These are phyloP conservation scores for Arthrobotrys megalospora DNA, from an alignment of 2,329 filamentous ascomycete species.

Conservation along the genomic window DNA sequence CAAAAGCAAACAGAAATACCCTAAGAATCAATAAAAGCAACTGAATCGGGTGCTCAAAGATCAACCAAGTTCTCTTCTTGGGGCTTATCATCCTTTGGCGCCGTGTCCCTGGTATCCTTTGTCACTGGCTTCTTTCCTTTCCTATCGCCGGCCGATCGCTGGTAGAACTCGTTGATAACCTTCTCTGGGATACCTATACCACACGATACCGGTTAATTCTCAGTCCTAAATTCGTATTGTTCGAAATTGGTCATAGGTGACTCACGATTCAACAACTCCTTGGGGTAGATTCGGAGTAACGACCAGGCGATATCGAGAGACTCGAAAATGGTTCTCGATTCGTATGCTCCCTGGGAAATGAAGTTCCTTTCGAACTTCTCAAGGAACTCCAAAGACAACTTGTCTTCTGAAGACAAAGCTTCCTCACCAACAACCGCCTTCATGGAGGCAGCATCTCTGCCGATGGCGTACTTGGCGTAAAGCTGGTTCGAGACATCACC, in stretches of 20 bases:
- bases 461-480: constrained; percentile 99
- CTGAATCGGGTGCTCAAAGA: constrained; percentile 30
- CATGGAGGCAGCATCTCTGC: constrained; percentile 97
- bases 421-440: constrained; percentile 99
- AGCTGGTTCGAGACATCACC: constrained; percentile 99
- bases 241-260: not conserved
- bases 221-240: constrained; percentile 64
- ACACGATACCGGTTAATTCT: not conserved
- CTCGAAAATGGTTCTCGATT: constrained; percentile 91
- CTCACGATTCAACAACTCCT: constrained; percentile 92
- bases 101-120: constrained; percentile 68
- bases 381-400: constrained; percentile 96
- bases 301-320: constrained; percentile 97
- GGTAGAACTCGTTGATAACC: constrained; percentile 86
- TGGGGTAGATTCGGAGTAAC: constrained; percentile 95
- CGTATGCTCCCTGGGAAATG: constrained; percentile 92
- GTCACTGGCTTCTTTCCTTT: constrained; percentile 71
- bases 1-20: constrained; percentile 18
- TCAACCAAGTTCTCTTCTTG: constrained; percentile 75
- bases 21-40: constrained; percentile 4
- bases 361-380: constrained; percentile 98
- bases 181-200: constrained; percentile 78
- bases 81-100: constrained; percentile 67
- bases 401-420: constrained; percentile 94
- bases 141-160: constrained; percentile 74